Conservation (phyloP, 257 asterid species). For the Solanum chilense region DNA sequence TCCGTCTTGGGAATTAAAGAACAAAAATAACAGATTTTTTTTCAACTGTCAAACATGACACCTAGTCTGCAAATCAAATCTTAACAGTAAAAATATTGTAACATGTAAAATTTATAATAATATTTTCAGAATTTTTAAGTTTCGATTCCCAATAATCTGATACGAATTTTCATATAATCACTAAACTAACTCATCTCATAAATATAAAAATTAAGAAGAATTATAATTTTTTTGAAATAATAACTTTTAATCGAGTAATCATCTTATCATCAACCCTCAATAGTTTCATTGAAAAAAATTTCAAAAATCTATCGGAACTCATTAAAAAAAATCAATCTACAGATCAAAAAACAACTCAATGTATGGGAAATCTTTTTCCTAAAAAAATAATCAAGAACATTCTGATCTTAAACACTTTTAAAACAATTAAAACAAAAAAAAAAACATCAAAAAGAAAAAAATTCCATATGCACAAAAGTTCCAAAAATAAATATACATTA, state of each 20-base stretch:
- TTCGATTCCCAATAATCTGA: neutral
- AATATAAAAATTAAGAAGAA: neutral
- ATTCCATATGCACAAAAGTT: neutral
- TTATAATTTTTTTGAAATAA: neutral
- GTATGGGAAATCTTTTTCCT: neutral
- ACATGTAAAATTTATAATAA: neutral
- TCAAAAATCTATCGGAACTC: no score
- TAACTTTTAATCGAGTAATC: neutral
- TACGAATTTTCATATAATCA: neutral
- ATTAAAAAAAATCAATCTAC: neutral
- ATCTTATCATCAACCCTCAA: neutral
- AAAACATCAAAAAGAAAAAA: no score
- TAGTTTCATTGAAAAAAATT: neutral
- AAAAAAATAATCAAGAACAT: neutral
- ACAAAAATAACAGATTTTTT: neutral
- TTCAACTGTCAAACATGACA: slow-evolving; percentile 5
- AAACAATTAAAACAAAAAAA: no score
- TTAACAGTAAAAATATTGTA: slow-evolving; percentile 12
- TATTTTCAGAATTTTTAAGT: neutral
- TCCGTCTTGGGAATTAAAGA: neutral
- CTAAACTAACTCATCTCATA: neutral
- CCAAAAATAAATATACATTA: neutral
- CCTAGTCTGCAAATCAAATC: slow-evolving; percentile 20
- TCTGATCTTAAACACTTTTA: neutral
- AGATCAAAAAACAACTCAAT: neutral